Base-by-base conservation (phyloP, 495 filamentous ascomycete species). In the Podospora fimiseda region DNA sequence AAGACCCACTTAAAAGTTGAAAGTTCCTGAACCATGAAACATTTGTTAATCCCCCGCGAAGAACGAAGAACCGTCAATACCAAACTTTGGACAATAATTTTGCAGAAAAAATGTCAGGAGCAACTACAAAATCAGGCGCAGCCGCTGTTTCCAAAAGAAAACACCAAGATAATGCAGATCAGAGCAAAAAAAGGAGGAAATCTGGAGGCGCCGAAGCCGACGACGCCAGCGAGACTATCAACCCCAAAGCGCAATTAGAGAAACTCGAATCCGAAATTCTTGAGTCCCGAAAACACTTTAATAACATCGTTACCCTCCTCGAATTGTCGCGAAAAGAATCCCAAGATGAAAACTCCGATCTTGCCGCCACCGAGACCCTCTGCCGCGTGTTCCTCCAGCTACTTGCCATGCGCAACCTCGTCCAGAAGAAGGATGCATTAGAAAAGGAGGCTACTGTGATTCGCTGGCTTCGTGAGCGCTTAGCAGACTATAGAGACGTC, bases 361-460 rank as follows among this genome's bases (percentile, higher is more conserved):
- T 86, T 9, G 72, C 82, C 18, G 87, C 89, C 0, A 80, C 85
- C 0, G 85, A 95, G 15, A 81, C 90, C 1, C 74, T 97, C 22
- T 97, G 90, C 64, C 83, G 91, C 54, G 85, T 91, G n/a, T 96
- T 98, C 63, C 82, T 85, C 60, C 80, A 85, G 53, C 76, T 98
- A 46, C 81, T 95, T 60, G 85, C 84, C 9, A 74, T 74, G n/a
- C 91, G 91, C 55, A 79, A 74, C 55, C 60, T 97, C 57, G 74
- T 75, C 9, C 83, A 81, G 65, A 77, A 71, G 48, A 80, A 76
- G 51, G 78, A 76, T 18, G 77, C 76, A 37, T 76, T 82, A 8
- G 82, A 90, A 48, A 85, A 86, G 55, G 90, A 96, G 58, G 73
- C 72, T 16, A 81, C 86, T 14, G 79, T 96, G 44, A 72, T 84